phyloP scores from a whole-genome alignment of 176 grass and related monocot genomes.

The Elymus sibiricus region DNA sequence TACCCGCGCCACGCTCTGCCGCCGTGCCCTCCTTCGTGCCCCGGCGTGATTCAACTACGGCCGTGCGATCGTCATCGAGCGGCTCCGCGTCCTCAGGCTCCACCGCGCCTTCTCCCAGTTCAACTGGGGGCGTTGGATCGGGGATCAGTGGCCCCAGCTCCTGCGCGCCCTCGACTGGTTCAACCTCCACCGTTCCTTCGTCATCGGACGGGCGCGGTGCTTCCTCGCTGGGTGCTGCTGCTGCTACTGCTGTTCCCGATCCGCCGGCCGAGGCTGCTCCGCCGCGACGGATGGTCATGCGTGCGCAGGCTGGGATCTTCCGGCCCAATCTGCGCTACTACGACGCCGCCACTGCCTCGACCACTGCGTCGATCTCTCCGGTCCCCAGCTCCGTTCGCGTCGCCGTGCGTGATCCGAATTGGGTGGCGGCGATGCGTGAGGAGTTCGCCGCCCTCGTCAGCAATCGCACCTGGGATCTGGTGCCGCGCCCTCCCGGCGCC shows the following conservation, averaged over 20 bases:
- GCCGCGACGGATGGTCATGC: neutral
- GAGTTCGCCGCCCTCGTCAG: neutral
- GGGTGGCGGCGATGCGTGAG: neutral
- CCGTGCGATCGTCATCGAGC: no score
- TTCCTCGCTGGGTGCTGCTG: no score
- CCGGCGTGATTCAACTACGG: fast-evolving
- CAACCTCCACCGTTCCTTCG: no score
- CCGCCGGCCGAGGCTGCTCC: neutral
- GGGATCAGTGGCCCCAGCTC: no score
- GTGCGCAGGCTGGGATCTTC: neutral
- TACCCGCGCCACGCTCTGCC: no score
- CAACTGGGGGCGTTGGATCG: no score
- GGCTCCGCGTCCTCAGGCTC: no score
- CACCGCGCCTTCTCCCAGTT: no score
- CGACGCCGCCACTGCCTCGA: neutral
- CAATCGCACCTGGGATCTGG: neutral
- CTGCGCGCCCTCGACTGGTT: no score
- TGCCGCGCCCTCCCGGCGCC: neutral
- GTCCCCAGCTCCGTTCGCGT: neutral
- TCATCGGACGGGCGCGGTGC: no score
- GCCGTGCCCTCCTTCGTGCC: no score
- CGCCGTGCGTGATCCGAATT: neutral
- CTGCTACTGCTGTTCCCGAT: fast-evolving
- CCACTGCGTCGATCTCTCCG: neutral
- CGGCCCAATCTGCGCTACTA: neutral